Evolutionary conservation across 2,329 filamentous ascomycete genomes (phyloP), one percentile per base, ranked within the genome.

Genomic region (Lojkania enalia): DNA sequence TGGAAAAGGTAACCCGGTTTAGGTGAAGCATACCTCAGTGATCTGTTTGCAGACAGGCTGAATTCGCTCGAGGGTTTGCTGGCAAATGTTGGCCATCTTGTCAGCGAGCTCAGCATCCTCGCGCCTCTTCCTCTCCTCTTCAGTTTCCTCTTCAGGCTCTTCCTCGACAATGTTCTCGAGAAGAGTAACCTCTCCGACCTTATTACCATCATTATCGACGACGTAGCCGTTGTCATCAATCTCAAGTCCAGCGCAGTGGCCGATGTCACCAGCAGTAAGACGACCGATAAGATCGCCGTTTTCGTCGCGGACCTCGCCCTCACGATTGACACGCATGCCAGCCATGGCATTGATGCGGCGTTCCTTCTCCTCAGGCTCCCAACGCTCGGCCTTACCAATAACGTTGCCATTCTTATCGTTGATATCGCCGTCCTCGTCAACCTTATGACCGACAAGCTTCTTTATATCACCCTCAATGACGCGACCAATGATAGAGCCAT

Each of bases 21-120:
- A n/a, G 4, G 31, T 32, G n/a, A 20, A 53, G 50, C 78, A 69
- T 78, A 86, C 84, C 52, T 90, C 86, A 3, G 83, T 87, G 69
- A 96, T 96, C 75, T 90, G 81, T 73, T 88, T 90, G 77, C 88
- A 87, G 63, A 95, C 84, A 7, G 90, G 90, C 55, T 87, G 84
- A 64, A 96, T 82, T 67, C 85, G 87, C 62, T 95, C 89, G 5
- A 96, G 78, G 12, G 88, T 88, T 67, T 91, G 83, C 62, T 86
- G 80, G 56, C 95, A 82, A 59, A 87, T 86, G 44, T 71, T 74
- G 11, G 79, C 77, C 76, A 96, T 90, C 73, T 88, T 86, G 50
- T 81, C 78, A 1, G 90, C 90, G 27, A 95, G 79, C 73, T 95
- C 83, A 53, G 77, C 78, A 66, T 95, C 89, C 50, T 85, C 77